Conservation (phyloP, 345 rosid genomes). For the Sisymbrium altissimum region DNA sequence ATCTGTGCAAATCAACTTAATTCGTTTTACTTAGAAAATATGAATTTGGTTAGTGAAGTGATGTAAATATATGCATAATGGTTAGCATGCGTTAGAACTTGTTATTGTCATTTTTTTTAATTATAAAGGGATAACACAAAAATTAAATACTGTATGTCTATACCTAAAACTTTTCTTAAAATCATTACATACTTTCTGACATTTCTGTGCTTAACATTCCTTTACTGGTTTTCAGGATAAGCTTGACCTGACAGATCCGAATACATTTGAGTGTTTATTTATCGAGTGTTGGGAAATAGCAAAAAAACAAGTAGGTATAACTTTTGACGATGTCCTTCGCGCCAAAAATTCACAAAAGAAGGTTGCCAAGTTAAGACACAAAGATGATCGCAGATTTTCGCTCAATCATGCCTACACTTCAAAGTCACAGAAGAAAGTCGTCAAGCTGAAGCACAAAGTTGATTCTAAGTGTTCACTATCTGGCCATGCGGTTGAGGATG, state of each 20-base stretch:
- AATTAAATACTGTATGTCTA: neutral
- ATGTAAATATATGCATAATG: no score
- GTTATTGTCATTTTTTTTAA: neutral
- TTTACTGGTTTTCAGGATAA: slow-evolving; percentile 24
- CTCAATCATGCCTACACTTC: slow-evolving; percentile 34
- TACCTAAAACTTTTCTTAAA: neutral
- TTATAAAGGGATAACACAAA: neutral
- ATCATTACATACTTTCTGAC: neutral
- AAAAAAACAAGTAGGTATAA: slow-evolving; percentile 37
- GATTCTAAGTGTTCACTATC: slow-evolving; percentile 7
- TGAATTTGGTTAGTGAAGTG: neutral
- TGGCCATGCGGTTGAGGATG: slow-evolving; percentile 25
- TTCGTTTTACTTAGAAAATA: neutral
- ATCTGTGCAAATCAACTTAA: neutral
- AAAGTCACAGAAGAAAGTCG: slow-evolving; percentile 5
- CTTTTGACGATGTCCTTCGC: slow-evolving; percentile 35
- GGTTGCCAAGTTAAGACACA: neutral
- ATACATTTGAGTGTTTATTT: slow-evolving; percentile 45
- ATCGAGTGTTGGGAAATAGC: slow-evolving; percentile 47
- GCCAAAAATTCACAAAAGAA: slow-evolving; percentile 14
- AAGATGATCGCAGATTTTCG: neutral
- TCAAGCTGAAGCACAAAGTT: neutral
- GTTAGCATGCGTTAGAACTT: neutral
- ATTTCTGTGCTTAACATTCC: neutral
- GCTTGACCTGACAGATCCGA: slow-evolving; percentile 34